A percentile compares a stretch with the other conserved stretches of the same genome.
phyloP scores from a whole-genome alignment of 148 eudicot species.

The Rhododendron henanense region DNA sequence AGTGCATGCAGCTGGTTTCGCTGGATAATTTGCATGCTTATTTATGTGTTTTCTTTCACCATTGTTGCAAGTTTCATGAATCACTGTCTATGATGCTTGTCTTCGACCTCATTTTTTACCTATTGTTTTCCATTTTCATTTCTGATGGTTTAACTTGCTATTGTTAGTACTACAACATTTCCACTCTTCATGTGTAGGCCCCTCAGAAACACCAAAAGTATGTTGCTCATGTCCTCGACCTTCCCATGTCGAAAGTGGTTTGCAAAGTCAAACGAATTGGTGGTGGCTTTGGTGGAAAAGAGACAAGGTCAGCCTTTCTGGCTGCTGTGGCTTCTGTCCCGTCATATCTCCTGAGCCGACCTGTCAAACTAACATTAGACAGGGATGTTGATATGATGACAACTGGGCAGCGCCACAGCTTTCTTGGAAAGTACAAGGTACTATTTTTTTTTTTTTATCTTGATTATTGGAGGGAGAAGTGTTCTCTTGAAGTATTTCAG shows the following conservation, averaged over 20 bases:
- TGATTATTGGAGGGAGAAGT: background rate
- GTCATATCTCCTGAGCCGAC: conserved; percentile 69
- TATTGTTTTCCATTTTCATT: background rate
- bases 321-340: conserved; percentile 92
- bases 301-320: conserved; percentile 84
- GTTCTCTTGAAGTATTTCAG: background rate
- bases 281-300: conserved; percentile 99
- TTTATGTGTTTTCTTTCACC: background rate
- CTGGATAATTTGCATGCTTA: background rate
- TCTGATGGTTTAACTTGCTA: background rate
- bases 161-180: background rate
- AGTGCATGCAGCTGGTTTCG: background rate
- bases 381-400: conserved; percentile 94
- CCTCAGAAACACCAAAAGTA: conserved; percentile 98
- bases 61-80: background rate
- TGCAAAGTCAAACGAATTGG: conserved; percentile 94
- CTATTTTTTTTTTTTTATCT: background rate
- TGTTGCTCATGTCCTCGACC: conserved; percentile 89
- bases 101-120: background rate
- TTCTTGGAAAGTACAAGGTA: conserved; percentile 98
- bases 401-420: conserved; percentile 97
- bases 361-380: conserved; percentile 83
- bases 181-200: conserved; percentile 46
- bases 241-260: conserved; percentile 98
- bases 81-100: background rate